Conservation (phyloP, 2,329 filamentous ascomycete genomes). For the Alternaria longipes region DNA sequence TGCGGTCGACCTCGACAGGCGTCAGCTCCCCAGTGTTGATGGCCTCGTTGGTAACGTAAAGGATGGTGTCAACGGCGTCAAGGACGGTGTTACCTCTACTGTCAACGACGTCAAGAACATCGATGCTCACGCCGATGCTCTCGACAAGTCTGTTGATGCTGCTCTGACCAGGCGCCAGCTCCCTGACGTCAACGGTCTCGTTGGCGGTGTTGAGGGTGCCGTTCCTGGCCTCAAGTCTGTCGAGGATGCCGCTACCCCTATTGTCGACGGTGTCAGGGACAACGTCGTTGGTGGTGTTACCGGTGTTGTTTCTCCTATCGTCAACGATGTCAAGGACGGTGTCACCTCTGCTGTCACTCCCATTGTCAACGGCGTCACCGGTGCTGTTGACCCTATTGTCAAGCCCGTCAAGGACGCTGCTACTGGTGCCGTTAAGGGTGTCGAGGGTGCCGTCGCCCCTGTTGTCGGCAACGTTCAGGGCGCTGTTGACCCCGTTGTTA, state of each 20-base stretch:
- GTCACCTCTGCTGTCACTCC: background rate
- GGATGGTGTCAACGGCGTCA: background rate
- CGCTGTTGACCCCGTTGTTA: background rate
- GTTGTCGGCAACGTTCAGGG: background rate
- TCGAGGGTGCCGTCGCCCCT: background rate
- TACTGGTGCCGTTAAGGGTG: no score
- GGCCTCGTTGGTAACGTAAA: no score
- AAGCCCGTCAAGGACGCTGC: background rate
- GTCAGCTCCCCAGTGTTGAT: background rate
- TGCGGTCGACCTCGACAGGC: background rate
- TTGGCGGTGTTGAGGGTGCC: background rate
- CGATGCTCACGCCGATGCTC: background rate
- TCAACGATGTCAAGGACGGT: background rate
- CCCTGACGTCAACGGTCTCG: background rate
- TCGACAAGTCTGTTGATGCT: background rate
- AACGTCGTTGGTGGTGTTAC: background rate
- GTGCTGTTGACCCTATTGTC: background rate
- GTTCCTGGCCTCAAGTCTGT: background rate
- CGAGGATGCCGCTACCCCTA: background rate
- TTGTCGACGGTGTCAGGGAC: background rate
- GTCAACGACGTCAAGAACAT: background rate
- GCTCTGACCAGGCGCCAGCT: conserved; percentile 1
- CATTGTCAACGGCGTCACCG: background rate
- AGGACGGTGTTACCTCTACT: background rate
- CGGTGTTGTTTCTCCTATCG: background rate